These are phyloP conservation scores for Styphnolobium japonicum DNA, from an alignment of 306 rosid genomes.

Conservation along the genomic window DNA sequence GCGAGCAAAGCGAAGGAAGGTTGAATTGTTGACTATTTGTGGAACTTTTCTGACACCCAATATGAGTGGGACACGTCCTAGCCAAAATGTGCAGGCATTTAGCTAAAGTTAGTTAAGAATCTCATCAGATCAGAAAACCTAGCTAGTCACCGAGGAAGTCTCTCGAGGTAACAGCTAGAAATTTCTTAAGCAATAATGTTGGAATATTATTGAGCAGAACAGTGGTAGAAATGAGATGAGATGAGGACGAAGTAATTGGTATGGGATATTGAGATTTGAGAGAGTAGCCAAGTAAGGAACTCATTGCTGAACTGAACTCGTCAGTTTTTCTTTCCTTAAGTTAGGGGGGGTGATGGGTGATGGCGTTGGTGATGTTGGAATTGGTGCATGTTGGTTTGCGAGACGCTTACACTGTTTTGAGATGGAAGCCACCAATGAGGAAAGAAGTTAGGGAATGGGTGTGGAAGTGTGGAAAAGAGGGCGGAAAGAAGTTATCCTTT, in stretches of 20 bases:
- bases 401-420: neutral
- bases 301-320: slow-evolving; percentile 6
- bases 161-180: neutral
- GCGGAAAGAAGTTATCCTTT: too few relatives aligned
- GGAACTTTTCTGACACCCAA: neutral
- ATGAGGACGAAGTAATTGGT: neutral
- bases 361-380: slow-evolving; percentile 3
- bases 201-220: neutral
- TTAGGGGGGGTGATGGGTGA: slow-evolving; percentile 18
- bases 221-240: too few relatives aligned
- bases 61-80: slow-evolving; percentile 25
- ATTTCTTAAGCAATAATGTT: neutral
- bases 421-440: slow-evolving; percentile 43
- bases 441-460: neutral
- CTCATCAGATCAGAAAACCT: too few relatives aligned
- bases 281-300: neutral
- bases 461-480: neutral
- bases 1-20: neutral
- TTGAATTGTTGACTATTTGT: slow-evolving; percentile 27
- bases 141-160: slow-evolving; percentile 9
- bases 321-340: slow-evolving; percentile 38
- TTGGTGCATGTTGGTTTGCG: slow-evolving; percentile 10
- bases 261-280: neutral
- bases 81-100: slow-evolving; percentile 33
- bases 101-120: slow-evolving; percentile 45